A percentile compares a stretch with the other conserved stretches of the same genome.
Conservation (phyloP, 495 filamentous ascomycete species). For the Chaetomium cochliodes region DNA sequence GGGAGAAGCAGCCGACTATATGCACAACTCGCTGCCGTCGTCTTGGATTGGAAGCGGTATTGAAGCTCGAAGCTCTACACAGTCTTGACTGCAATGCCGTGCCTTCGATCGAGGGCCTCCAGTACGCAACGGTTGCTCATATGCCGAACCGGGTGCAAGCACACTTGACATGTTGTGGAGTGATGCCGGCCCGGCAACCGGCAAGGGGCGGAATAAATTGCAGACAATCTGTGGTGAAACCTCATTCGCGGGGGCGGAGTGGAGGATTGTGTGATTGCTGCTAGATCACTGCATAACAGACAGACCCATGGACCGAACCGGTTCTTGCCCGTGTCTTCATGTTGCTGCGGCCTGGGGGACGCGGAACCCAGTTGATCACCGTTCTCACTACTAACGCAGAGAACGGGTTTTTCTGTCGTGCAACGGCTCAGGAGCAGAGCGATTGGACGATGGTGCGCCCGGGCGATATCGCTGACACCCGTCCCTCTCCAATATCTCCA, state of each 20-base stretch:
- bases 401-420: background rate
- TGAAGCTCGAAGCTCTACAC: too few relatives aligned
- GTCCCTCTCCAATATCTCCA: background rate
- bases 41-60: too few relatives aligned
- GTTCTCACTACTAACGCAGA: background rate
- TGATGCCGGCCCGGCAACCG: background rate
- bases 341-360: background rate
- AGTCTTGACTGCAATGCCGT: too few relatives aligned
- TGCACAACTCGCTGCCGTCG: too few relatives aligned
- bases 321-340: background rate
- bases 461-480: background rate
- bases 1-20: too few relatives aligned
- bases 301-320: background rate
- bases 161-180: background rate
- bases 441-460: background rate
- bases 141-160: background rate
- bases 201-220: background rate
- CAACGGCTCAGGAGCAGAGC: background rate
- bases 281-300: background rate
- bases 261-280: background rate
- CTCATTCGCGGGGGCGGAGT: background rate
- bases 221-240: background rate
- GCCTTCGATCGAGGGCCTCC: too few relatives aligned
- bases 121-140: background rate
- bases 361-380: background rate